These are phyloP conservation scores for Malassezia globosa DNA, from an alignment of 1,284 basidiomycete genomes.

Conservation along the genomic window DNA sequence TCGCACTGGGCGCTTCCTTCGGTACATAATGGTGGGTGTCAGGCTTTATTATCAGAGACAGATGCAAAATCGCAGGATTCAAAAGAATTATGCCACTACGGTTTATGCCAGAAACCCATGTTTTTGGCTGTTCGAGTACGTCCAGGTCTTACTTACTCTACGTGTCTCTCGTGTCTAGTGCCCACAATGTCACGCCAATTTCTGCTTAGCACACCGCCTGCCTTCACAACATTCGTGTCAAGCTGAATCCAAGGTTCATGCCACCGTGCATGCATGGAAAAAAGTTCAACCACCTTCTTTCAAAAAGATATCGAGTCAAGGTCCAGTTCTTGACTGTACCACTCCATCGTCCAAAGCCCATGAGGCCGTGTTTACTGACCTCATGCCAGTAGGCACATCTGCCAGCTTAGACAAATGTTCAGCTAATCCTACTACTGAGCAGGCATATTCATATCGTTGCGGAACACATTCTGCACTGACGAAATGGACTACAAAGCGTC, in stretches of 20 bases:
- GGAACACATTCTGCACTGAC: not conserved
- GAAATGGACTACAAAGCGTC: not conserved
- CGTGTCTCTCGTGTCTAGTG: constrained; percentile 2
- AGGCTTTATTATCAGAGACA: constrained; percentile 1
- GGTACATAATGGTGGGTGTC: constrained; percentile 6
- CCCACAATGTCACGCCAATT: not conserved
- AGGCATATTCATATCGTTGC: too few relatives aligned
- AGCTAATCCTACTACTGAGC: too few relatives aligned
- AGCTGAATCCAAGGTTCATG: not conserved
- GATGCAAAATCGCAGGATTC: not conserved
- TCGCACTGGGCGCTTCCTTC: constrained; percentile 2
- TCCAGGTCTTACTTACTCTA: too few relatives aligned
- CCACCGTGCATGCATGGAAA: not conserved
- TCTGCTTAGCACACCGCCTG: constrained; percentile 7
- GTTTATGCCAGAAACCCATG: not conserved
- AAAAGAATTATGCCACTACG: not conserved
- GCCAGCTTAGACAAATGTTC: too few relatives aligned
- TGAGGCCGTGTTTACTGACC: too few relatives aligned
- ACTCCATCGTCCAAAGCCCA: too few relatives aligned
- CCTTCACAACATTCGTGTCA: constrained; percentile 11
- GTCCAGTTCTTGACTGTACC: too few relatives aligned
- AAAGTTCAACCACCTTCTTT: not conserved
- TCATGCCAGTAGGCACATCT: too few relatives aligned
- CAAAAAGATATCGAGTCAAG: not conserved
- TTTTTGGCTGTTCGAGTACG: constrained; percentile 1